Evolutionary conservation across 495 filamentous ascomycete species (phyloP).

Genomic region (Bacidia gigantensis): DNA sequence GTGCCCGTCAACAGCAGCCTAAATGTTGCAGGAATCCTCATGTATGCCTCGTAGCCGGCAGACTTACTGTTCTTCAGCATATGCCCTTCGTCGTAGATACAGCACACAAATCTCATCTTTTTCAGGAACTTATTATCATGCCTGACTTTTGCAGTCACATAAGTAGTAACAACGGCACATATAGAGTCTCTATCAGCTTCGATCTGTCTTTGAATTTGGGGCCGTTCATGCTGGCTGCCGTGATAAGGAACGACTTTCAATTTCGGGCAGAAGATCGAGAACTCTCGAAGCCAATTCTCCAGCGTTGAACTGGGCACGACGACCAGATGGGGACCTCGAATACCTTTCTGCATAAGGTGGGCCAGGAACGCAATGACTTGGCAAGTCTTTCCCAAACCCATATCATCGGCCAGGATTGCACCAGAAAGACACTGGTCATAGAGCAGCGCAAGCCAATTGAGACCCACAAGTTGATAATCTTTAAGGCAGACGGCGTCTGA

Average conservation of each 20-base stretch:
- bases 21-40: slow-evolving; percentile 63
- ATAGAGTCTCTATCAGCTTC: slow-evolving; percentile 46
- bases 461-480: slow-evolving; percentile 82
- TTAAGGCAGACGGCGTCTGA: slow-evolving; percentile 58
- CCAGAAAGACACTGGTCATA: slow-evolving; percentile 57
- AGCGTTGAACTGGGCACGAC: slow-evolving; percentile 86
- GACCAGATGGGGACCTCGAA: slow-evolving; percentile 69
- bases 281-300: slow-evolving; percentile 91
- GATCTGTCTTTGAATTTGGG: slow-evolving; percentile 51
- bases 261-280: slow-evolving; percentile 68
- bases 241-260: slow-evolving; percentile 73
- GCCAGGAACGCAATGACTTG: slow-evolving; percentile 89
- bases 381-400: slow-evolving; percentile 95
- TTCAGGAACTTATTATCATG: slow-evolving; percentile 59
- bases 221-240: slow-evolving; percentile 43
- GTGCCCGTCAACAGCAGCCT: slow-evolving; percentile 83
- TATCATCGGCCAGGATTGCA: slow-evolving; percentile 90
- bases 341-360: slow-evolving; percentile 53
- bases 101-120: slow-evolving; percentile 36
- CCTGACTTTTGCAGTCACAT: slow-evolving; percentile 54
- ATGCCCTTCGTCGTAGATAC: slow-evolving; percentile 33
- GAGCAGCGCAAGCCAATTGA: slow-evolving; percentile 83
- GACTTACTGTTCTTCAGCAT: slow-evolving; percentile 76
- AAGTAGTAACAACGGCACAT: slow-evolving; percentile 86
- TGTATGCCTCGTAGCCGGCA: slow-evolving; percentile 63